Percentiles rank a stretch among this genome's conserved stretches.
Conservation (phyloP, 345 rosid species). For the Rhizophora mangle region DNA sequence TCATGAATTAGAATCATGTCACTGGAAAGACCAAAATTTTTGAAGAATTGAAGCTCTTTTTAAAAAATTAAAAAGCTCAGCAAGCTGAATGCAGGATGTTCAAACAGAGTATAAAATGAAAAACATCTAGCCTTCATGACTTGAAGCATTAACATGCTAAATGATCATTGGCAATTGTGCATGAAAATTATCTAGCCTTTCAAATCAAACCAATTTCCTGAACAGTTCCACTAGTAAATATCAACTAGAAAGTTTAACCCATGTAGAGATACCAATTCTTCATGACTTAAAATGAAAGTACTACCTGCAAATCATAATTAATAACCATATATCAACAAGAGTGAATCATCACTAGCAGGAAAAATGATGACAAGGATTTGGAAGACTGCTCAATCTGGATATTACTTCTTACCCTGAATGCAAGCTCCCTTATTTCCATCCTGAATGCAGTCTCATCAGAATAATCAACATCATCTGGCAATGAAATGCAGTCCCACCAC, state of each 20-base stretch:
- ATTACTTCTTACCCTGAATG: constrained; percentile 47
- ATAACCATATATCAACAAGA: not conserved
- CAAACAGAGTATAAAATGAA: not conserved
- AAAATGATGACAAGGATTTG: not conserved
- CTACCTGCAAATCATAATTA: not conserved
- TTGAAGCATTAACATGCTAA: not conserved
- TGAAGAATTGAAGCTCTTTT: too few relatives aligned
- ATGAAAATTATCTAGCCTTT: not conserved
- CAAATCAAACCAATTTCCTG: not conserved
- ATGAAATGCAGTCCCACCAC: constrained; percentile 94
- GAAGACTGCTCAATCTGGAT: constrained; percentile 9
- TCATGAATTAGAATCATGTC: not conserved
- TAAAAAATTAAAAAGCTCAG: not conserved
- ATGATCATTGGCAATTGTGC: not conserved
- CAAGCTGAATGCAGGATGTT: not conserved
- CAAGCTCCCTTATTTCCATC: constrained; percentile 73
- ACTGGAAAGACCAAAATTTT: not conserved
- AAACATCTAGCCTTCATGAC: not conserved
- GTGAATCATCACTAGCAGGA: too few relatives aligned
- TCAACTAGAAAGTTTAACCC: not conserved
- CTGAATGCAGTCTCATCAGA: constrained; percentile 70
- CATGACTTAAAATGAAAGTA: not conserved
- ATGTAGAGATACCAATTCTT: not conserved
- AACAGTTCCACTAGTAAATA: not conserved
- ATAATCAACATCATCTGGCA: constrained; percentile 76